Evolutionary conservation across 305 asterid genomes (phyloP), one percentile per base, ranked within the genome.

Genomic region (Nicotiana rustica): DNA sequence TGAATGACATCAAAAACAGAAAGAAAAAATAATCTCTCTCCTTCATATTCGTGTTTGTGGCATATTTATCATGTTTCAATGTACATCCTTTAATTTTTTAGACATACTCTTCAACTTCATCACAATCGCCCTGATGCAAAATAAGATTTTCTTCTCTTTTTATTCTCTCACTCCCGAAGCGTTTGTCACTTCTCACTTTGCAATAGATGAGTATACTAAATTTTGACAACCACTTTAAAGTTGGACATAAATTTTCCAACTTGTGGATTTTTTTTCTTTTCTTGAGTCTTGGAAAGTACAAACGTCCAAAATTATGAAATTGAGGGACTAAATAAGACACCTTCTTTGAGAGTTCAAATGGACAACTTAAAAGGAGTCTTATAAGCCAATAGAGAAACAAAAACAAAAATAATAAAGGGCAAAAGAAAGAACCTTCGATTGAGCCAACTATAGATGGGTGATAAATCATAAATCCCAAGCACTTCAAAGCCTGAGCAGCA

Each of bases 391-490:
- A 5, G 66, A 5, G 64, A 44, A 38, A 65, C 78, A 9, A 59
- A 70, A 67, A 36, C 21, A 13, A 68, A 67, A 52, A 19, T 78
- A 59, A 71, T 70, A 44, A 44, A 80, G 15, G 36, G 19, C 38
- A 38, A 78, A 56, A 56, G 41, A 76, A 29, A 41, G 13, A 84
- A 92, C 98, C 97, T 84, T 57, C 79, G 77, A 91, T 84, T 10
- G 88, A 85, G 81, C 91, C 87, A 84, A 88, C 91, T 56, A 88
- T 82, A 62, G 86, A 75, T 52, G 97, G 98, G 56, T 92, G 93
- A 89, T 92, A 94, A 82, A 92, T 89, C 95, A 94, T 91, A 88
- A 91, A 92, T 19, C 98, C 98, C 91, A 92, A 89, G 84, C 93
- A 92, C 91, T 94, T 94, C 91, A 94, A 89, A 25, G 96, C 96